phyloP scores from a whole-genome alignment of 371 early-diverging fungal genomes.

The Rozella allomycis region DNA sequence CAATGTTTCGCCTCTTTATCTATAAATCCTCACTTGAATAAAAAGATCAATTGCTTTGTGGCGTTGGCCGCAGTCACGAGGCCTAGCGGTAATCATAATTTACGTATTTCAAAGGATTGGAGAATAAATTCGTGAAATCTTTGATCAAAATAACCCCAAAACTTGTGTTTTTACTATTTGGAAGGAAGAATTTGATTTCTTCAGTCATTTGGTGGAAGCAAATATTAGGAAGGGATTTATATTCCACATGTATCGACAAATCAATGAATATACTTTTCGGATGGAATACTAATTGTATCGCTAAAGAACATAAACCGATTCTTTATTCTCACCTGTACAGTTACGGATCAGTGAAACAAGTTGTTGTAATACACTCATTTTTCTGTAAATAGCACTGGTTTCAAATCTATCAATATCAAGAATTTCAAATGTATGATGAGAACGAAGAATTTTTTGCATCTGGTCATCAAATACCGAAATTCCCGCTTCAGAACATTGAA shows the following conservation, averaged over 20 bases:
- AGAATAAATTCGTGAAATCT: constrained; percentile 55
- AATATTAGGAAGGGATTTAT: constrained; percentile 48
- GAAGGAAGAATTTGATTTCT: constrained; percentile 51
- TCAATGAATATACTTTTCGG: constrained; percentile 56
- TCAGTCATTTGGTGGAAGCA: constrained; percentile 64
- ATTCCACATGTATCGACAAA: constrained; percentile 48
- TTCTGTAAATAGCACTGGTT: constrained; percentile 43
- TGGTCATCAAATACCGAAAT: constrained; percentile 14
- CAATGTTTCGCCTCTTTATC: constrained; percentile 77
- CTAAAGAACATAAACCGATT: constrained; percentile 43
- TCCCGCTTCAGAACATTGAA: constrained; percentile 57
- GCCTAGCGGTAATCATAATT: constrained; percentile 27
- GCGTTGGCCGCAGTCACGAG: constrained; percentile 81
- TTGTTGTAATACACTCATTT: constrained; percentile 25
- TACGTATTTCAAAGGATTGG: constrained; percentile 27
- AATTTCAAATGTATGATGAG: constrained; percentile 85
- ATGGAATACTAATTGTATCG: constrained; percentile 54
- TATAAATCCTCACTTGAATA: constrained; percentile 48
- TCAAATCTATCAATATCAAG: constrained; percentile 69
- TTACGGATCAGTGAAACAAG: constrained; percentile 62
- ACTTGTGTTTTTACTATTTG: constrained; percentile 75
- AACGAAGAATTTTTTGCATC: constrained; percentile 10
- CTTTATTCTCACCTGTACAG: constrained; percentile 76
- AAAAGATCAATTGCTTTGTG: constrained; percentile 59
- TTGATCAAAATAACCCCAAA: constrained; percentile 65